phyloP scores from a whole-genome alignment of 306 rosid species.

The Fagus sylvatica region DNA sequence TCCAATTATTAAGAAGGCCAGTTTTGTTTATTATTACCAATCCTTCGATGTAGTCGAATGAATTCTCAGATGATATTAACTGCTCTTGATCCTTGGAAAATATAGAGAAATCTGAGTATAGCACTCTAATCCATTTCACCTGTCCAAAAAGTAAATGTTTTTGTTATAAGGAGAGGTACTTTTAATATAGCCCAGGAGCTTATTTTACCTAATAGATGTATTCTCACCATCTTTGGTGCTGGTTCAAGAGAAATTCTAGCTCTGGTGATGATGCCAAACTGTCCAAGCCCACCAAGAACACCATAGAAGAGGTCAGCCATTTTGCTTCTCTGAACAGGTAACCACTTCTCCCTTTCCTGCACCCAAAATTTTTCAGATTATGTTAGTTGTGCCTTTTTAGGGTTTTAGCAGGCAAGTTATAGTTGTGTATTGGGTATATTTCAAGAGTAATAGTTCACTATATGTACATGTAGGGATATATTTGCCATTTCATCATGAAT shows the following conservation, averaged over 20 bases:
- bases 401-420: background rate
- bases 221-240: constrained; percentile 77
- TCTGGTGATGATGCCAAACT: constrained; percentile 87
- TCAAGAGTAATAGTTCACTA: background rate
- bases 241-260: constrained; percentile 88
- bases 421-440: background rate
- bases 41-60: constrained; percentile 90
- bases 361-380: background rate
- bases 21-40: constrained; percentile 77
- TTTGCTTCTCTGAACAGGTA: constrained; percentile 67
- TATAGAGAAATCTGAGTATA: constrained; percentile 75
- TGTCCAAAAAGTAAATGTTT: constrained; percentile 33
- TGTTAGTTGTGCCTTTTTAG: background rate
- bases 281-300: constrained; percentile 96
- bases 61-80: constrained; percentile 63
- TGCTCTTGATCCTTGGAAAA: constrained; percentile 83
- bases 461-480: background rate
- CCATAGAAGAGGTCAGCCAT: constrained; percentile 75
- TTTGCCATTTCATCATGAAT: background rate
- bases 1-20: constrained; percentile 81
- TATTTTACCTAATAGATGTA: constrained; percentile 4
- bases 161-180: constrained; percentile 13
- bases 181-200: background rate
- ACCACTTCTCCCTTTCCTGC: constrained; percentile 89
- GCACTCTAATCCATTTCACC: constrained; percentile 94